These are phyloP conservation scores for Puccinia hordei DNA, from an alignment of 1,284 basidiomycete species.

Conservation along the genomic window DNA sequence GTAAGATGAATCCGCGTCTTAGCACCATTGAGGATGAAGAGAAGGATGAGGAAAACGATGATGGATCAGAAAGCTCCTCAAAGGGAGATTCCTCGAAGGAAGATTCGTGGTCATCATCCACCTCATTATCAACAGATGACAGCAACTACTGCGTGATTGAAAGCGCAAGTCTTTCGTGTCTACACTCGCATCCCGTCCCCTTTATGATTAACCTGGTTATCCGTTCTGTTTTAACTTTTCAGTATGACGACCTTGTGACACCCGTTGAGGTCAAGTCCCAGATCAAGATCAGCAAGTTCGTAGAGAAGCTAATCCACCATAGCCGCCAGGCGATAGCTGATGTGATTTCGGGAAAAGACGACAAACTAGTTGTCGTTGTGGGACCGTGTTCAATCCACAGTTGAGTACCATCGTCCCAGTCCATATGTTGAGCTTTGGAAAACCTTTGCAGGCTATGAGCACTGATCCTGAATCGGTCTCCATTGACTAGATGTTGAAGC, in stretches of 20 bases:
- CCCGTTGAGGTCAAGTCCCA: constrained; percentile 21
- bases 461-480: background rate
- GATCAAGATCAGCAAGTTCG: constrained; percentile 29
- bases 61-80: constrained; percentile 5
- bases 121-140: constrained; percentile 12
- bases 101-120: constrained; percentile 27
- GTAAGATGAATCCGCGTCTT: background rate
- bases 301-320: constrained; percentile 16
- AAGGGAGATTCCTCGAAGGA: constrained; percentile 13
- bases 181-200: background rate
- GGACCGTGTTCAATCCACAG: constrained; percentile 94
- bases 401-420: constrained; percentile 7
- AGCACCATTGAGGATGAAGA: background rate
- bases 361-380: constrained; percentile 59
- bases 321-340: constrained; percentile 29
- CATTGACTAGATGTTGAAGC: constrained; percentile 66
- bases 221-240: background rate
- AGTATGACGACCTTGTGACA: constrained; percentile 31
- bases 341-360: constrained; percentile 57
- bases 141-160: constrained; percentile 1
- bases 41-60: constrained; percentile 14
- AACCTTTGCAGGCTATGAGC: background rate
- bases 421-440: background rate
- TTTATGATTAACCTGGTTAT: background rate
- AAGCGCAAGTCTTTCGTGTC: constrained; percentile 1